These are phyloP conservation scores for Trichophyton mentagrophytes DNA, from an alignment of 2,329 filamentous ascomycete genomes.

Conservation along the genomic window DNA sequence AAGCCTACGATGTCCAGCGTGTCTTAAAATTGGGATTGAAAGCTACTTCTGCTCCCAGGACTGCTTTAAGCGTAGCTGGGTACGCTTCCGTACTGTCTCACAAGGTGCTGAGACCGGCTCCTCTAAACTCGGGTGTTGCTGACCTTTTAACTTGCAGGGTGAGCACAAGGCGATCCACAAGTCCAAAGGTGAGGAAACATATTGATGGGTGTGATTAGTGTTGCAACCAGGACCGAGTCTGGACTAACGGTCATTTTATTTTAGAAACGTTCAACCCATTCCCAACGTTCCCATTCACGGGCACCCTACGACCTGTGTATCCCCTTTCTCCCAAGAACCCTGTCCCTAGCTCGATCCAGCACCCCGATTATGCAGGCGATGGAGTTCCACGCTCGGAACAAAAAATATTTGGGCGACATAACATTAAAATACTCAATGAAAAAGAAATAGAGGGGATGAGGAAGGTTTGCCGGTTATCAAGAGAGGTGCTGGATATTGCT, in stretches of 20 bases:
- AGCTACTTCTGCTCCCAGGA: slow-evolving; percentile 98
- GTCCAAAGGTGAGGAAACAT: slow-evolving; percentile 50
- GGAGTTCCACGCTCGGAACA: slow-evolving; percentile 59
- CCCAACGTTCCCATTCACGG: slow-evolving; percentile 72
- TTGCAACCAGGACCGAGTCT: neutral
- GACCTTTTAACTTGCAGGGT: slow-evolving; percentile 38
- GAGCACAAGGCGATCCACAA: slow-evolving; percentile 80
- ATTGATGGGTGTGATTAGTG: slow-evolving; percentile 45
- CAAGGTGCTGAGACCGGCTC: slow-evolving; percentile 5
- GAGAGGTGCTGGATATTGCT: slow-evolving; percentile 87
- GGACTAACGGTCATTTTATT: slow-evolving; percentile 49
- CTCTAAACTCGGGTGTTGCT: neutral
- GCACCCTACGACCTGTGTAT: slow-evolving; percentile 72
- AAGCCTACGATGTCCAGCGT: slow-evolving; percentile 83
- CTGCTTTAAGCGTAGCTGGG: slow-evolving; percentile 98
- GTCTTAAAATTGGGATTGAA: slow-evolving; percentile 76
- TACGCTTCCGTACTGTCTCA: slow-evolving; percentile 36
- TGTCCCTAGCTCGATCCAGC: slow-evolving; percentile 66
- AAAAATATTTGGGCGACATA: slow-evolving; percentile 57
- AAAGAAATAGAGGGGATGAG: slow-evolving; percentile 80
- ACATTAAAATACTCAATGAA: slow-evolving; percentile 69
- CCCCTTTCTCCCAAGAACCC: slow-evolving; percentile 60
- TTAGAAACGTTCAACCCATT: slow-evolving; percentile 81
- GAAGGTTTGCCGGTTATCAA: slow-evolving; percentile 72
- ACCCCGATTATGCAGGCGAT: slow-evolving; percentile 78